phyloP scores from a whole-genome alignment of 768 basidiomycete genomes.

The Austroboletus eburneus region DNA sequence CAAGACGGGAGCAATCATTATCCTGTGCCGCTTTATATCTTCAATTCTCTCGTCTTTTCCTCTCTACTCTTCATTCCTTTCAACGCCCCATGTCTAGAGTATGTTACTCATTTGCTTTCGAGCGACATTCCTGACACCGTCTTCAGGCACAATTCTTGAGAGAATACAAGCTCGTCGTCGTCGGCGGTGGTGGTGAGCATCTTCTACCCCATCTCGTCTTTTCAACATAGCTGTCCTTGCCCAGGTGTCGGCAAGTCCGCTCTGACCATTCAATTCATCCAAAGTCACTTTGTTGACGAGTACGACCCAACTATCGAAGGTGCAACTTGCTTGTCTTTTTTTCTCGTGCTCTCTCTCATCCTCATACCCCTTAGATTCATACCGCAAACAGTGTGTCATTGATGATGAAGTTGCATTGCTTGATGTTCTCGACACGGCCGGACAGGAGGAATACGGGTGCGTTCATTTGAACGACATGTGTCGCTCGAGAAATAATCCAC shows the following conservation, averaged over 20 bases:
- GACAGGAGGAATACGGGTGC: conserved; percentile 97
- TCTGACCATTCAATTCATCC: conserved; percentile 97
- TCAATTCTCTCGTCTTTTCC: conserved; percentile 3
- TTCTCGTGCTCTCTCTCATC: neutral
- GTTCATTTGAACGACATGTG: conserved; percentile 27
- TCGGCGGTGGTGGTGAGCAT: conserved; percentile 88
- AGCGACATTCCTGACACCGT: conserved; percentile 3
- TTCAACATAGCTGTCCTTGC: neutral
- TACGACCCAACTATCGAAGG: conserved; percentile 96
- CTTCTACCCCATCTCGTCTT: conserved; percentile 28
- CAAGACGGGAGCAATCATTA: conserved; percentile 10
- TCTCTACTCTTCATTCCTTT: neutral
- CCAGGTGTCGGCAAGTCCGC: conserved; percentile 73
- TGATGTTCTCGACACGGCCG: conserved; percentile 95
- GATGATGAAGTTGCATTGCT: conserved; percentile 98
- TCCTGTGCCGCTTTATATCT: conserved; percentile 6
- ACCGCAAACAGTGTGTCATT: conserved; percentile 94
- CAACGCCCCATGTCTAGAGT: conserved; percentile 31
- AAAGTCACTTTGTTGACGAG: conserved; percentile 90
- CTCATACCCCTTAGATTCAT: conserved; percentile 64
- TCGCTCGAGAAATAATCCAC: conserved; percentile 5
- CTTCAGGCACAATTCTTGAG: conserved; percentile 80
- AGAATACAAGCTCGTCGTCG: conserved; percentile 98
- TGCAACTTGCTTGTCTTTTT: conserved; percentile 8
- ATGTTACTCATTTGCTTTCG: neutral